A percentile compares a stretch with the other conserved stretches of the same genome.
phyloP scores from a whole-genome alignment of 371 early-diverging fungal species.

The Apophysomyces elegans region DNA sequence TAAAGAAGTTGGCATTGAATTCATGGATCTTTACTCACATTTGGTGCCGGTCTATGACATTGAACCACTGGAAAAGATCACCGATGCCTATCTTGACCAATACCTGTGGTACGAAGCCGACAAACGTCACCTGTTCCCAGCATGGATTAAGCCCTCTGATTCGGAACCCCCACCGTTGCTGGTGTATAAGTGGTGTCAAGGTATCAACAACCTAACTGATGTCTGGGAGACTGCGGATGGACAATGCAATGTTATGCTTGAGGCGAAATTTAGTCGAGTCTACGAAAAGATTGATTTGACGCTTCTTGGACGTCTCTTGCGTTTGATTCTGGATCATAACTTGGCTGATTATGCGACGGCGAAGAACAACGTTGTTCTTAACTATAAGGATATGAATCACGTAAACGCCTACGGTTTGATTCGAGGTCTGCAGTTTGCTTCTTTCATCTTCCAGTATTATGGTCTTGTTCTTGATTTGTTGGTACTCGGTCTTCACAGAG shows the following conservation, averaged over 20 bases:
- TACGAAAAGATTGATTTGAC: constrained; percentile 98
- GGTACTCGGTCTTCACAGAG: constrained; percentile 95
- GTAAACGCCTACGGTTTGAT: constrained; percentile 97
- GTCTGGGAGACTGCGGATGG: constrained; percentile 95
- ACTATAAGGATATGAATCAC: constrained; percentile 99
- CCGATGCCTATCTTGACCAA: constrained; percentile 98
- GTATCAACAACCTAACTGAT: constrained; percentile 93
- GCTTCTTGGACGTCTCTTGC: constrained; percentile 92
- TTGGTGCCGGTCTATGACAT: constrained; percentile 97
- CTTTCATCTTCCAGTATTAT: constrained; percentile 98
- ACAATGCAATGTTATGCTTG: constrained; percentile 95
- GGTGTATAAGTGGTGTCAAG: constrained; percentile 98
- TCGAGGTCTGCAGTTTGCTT: constrained; percentile 97
- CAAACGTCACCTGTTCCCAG: constrained; percentile 87
- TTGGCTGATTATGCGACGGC: constrained; percentile 99
- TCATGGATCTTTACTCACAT: constrained; percentile 97
- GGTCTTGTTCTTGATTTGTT: constrained; percentile 95
- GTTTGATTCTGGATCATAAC: constrained; percentile 97
- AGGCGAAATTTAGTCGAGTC: constrained; percentile 89
- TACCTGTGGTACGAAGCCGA: constrained; percentile 99
- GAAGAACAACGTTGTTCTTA: constrained; percentile 96
- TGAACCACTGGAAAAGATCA: constrained; percentile 98
- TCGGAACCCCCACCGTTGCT: constrained; percentile 96
- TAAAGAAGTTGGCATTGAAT: constrained; percentile 99
- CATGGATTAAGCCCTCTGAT: constrained; percentile 98